Evolutionary conservation across 2,329 filamentous ascomycete species (phyloP).

Genomic region (Fusarium sp.): DNA sequence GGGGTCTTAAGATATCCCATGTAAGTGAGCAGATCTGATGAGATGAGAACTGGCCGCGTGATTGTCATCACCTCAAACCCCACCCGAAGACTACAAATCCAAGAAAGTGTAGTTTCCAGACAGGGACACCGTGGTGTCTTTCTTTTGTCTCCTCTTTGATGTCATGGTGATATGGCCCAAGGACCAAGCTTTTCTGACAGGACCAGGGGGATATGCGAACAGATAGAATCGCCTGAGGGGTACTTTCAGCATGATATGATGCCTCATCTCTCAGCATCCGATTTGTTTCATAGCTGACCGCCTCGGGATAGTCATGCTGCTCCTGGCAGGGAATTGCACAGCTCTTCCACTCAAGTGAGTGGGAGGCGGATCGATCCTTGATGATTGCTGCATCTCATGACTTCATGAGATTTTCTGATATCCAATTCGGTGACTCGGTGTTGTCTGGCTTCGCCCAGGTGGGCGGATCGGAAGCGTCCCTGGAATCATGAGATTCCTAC

Average conservation of each 20-base stretch:
- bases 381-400: constrained; percentile 15
- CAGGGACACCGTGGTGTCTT: background rate
- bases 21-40: constrained; percentile 12
- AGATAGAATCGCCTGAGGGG: constrained; percentile 26
- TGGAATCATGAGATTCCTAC: constrained; percentile 26
- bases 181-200: constrained; percentile 18
- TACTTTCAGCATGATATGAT: constrained; percentile 38
- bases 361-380: constrained; percentile 20
- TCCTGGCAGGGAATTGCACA: constrained; percentile 23
- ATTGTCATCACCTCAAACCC: background rate
- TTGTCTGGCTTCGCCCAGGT: constrained; percentile 14
- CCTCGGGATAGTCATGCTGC: constrained; percentile 12
- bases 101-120: background rate
- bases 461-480: constrained; percentile 27
- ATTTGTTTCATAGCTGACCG: constrained; percentile 19
- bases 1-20: constrained; percentile 2
- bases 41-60: background rate
- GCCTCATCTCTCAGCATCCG: constrained; percentile 19
- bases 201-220: constrained; percentile 30
- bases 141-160: constrained; percentile 4
- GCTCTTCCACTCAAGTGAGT: constrained; percentile 24
- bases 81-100: background rate
- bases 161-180: constrained; percentile 26
- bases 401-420: constrained; percentile 20
- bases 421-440: constrained; percentile 29